Base-by-base conservation (phyloP, 192 early-diverging fungal genomes). In the Coemansia sp. region DNA sequence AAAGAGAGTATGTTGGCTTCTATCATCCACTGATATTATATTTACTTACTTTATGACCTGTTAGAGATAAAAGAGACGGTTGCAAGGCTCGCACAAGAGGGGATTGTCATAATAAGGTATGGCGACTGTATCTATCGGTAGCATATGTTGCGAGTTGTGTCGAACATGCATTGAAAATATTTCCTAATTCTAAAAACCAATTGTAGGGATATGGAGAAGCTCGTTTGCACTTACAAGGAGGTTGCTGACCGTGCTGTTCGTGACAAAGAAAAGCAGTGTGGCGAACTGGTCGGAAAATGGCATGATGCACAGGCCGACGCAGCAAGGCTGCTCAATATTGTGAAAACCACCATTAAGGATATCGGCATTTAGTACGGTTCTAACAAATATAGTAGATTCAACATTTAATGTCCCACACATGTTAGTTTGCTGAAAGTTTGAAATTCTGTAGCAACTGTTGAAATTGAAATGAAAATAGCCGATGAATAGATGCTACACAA, bases 61-160 rank as follows among this genome's bases (percentile, higher is more conserved):
- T 30, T 53, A 53, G 51, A 53, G 9, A 53, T 53, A 6, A 53
- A 26, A 26, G 51, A 53, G 51, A 53, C 51, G 23, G 24, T 53
- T 7, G 4, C 51, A 26, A 21, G 9, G 9, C 51, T 53, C 20
- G 51, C 51, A 26, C 21, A 26, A 12, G 51, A 53, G 21, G 51
- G 51, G 10, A 15, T 53, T 10, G 51, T 11, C 6, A 53, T 53
- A 23, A 53, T 53, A 53, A 53, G 24, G 46, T 49, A 20, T 18
- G 30, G 30, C 30, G 30, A 30, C 30, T 30, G 30, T 3, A 30
- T 1, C 30, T 30, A 3, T 30, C 30, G 30, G 30, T 3, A 30
- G 1, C 30, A 30, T 30, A 30, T 30, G 30, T 3, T 30, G 30
- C 30, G 30, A 30, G 30, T 30, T 3, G 30, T 30, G 30, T 3